These are phyloP conservation scores for Pseudoturritis turrita DNA, from an alignment of 345 rosid species.

Conservation along the genomic window DNA sequence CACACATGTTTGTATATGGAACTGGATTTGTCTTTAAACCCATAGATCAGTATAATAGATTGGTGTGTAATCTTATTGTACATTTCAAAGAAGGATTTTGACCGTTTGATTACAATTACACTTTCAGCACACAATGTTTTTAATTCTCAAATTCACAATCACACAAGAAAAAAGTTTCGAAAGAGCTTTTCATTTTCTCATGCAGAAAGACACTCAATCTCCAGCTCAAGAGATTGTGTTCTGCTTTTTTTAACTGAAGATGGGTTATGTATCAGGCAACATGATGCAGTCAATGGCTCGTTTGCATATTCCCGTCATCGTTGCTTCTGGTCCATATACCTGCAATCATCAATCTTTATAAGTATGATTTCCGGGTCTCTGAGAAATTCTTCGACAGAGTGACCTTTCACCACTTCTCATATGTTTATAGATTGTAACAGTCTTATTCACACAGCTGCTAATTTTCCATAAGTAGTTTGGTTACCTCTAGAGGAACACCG, in stretches of 20 bases:
- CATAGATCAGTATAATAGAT: neutral
- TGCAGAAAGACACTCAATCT: neutral
- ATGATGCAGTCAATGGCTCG: conserved; percentile 86
- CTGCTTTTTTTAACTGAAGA: neutral
- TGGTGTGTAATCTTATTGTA: conserved; percentile 13
- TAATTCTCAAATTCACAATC: neutral
- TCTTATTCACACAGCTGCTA: neutral
- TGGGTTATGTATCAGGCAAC: conserved; percentile 41
- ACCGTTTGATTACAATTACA: conserved; percentile 6
- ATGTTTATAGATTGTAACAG: neutral
- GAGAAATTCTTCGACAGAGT: neutral
- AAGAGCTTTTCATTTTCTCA: neutral
- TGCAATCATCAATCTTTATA: conserved; percentile 27
- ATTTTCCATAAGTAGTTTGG: neutral
- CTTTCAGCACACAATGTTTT: neutral
- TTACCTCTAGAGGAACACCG: conserved; percentile 85
- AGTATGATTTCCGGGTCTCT: neutral
- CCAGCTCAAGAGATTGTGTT: neutral
- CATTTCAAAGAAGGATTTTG: neutral
- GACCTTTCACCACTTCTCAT: neutral
- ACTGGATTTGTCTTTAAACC: neutral
- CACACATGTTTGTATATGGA: conserved; percentile 18
- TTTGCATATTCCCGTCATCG: conserved; percentile 98
- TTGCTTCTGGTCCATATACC: conserved; percentile 97
- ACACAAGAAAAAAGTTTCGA: neutral